Conservation (phyloP, 2,329 filamentous ascomycete species). For the Capronia epimyces region DNA sequence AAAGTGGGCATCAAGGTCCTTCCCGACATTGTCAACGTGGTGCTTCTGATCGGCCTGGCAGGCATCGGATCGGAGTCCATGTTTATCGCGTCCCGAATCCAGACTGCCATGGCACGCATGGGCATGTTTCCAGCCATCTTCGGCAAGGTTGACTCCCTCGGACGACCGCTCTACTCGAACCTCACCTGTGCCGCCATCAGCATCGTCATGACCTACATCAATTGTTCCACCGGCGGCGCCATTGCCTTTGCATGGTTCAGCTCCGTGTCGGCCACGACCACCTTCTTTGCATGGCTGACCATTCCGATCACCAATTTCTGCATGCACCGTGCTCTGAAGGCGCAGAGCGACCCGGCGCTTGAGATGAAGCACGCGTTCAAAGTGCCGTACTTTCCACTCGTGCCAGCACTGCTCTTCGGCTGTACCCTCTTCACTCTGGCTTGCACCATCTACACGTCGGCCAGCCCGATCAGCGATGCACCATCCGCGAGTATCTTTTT, state of each 20-base stretch:
- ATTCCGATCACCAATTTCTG: conserved; percentile 60
- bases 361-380: conserved; percentile 4
- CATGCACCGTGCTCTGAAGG: conserved; percentile 53
- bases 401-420: not conserved
- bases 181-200: conserved; percentile 29
- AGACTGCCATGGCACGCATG: conserved; percentile 32
- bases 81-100: conserved; percentile 31
- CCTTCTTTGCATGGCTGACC: conserved; percentile 63
- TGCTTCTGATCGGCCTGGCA: conserved; percentile 67
- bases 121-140: conserved; percentile 30
- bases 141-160: conserved; percentile 31
- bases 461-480: conserved; percentile 4
- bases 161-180: conserved; percentile 31
- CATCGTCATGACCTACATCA: conserved; percentile 33
- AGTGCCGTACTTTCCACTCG: not conserved
- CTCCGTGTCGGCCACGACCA: conserved; percentile 64
- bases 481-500: conserved; percentile 1
- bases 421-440: conserved; percentile 4
- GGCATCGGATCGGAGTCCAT: conserved; percentile 9
- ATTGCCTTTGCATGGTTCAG: conserved; percentile 72
- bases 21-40: conserved; percentile 86
- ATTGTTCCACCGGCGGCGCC: conserved; percentile 27
- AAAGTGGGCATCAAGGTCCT: conserved; percentile 75
- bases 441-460: not conserved
- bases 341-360: conserved; percentile 1